Percentiles rank a stretch among this genome's conserved stretches.
These are phyloP conservation scores for Halophytophthora polymorphica DNA, from an alignment of 352 stramenopile genomes.

Conservation along the genomic window DNA sequence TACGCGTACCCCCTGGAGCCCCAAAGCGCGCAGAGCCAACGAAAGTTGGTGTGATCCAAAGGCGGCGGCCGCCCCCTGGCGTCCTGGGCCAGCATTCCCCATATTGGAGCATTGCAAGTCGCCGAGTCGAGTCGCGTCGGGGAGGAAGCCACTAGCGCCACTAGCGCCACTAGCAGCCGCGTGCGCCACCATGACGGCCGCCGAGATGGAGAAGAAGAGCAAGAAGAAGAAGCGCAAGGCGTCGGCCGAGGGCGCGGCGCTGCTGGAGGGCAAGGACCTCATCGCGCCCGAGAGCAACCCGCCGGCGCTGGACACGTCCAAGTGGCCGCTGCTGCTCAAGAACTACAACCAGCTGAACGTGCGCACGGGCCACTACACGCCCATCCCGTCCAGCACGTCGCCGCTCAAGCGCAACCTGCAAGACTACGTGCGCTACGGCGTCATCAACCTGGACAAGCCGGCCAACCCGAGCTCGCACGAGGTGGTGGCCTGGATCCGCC, in stretches of 20 bases:
- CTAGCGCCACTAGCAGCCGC: no score
- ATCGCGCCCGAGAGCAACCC: conserved; percentile 78
- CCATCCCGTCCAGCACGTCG: conserved; percentile 95
- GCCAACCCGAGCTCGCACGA: conserved; percentile 99
- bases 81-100: no score
- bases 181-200: conserved; percentile 42
- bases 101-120: not conserved
- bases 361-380: conserved; percentile 98
- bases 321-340: conserved; percentile 99
- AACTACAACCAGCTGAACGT: conserved; percentile 99
- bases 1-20: no score
- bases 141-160: no score
- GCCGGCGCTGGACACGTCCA: conserved; percentile 94
- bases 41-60: not conserved
- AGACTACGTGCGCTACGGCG: conserved; percentile 98
- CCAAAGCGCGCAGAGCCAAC: no score
- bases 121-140: not conserved
- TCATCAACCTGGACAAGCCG: conserved; percentile 99
- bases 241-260: conserved; percentile 26
- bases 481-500: conserved; percentile 99
- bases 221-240: conserved; percentile 90
- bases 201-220: conserved; percentile 78
- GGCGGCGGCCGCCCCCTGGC: not conserved
- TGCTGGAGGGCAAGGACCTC: conserved; percentile 50
- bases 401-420: conserved; percentile 96